Base-by-base conservation (phyloP, 2,329 filamentous ascomycete species). In the Juglanconis juglandina region DNA sequence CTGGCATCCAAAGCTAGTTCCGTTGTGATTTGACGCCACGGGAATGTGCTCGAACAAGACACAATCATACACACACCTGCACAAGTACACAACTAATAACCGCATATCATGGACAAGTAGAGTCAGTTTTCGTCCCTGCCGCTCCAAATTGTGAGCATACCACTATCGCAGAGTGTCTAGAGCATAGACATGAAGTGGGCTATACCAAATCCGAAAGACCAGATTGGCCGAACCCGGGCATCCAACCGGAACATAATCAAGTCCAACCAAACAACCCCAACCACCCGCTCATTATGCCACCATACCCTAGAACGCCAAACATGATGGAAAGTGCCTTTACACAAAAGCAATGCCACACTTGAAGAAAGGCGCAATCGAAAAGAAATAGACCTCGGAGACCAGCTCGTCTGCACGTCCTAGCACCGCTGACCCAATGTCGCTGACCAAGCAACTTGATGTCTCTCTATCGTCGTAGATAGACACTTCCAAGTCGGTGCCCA, bases 221-320 rank as follows among this genome's bases (percentile, higher is more conserved):
- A 42, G n/a, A 4, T 9, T 1, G 35, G 4, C n/a, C 39, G n/a
- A 42, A 14, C 46, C 32, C 41, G 46, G 51, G 42, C 14, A 46
- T 39, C 35, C 39, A 42, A 42, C 30, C 24, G 24, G 24, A 24
- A 24, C 24, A 32, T 47, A 58, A 50, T 24, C 35, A 44, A 33
- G n/a, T 7, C 30, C 17, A 54, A 42, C 17, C 33, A 37, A 37
- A n/a, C 49, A 53, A 41, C 46, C 24, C 44, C 4, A 14, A 42
- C 39, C 30, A 49, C 32, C 33, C 58, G 58, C 58, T 60, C 47
- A 42, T 54, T 35, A 56, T 55, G 58, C 46, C 52, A 14, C 33
- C 46, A 17, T 13, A 30, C 47, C 52, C 14, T 47, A 46, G 35
- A 60, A 60, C 58, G 58, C 58, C 58, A 48, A 41, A 42, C 55